Percentiles rank a stretch among this genome's conserved stretches.
Conservation (phyloP, 306 rosid species). For the Canavalia gladiata region DNA sequence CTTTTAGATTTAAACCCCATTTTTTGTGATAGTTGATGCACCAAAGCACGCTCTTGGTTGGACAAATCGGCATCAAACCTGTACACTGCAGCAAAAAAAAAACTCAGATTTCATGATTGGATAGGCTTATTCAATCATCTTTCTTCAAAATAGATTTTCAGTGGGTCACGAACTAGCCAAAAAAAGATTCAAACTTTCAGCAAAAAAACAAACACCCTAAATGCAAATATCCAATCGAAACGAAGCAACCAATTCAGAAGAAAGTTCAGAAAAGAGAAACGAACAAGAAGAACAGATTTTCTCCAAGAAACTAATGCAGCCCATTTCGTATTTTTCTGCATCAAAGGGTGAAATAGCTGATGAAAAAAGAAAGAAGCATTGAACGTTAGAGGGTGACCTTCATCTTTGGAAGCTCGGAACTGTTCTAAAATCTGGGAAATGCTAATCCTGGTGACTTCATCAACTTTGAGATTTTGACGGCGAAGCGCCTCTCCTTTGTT, state of each 20-base stretch:
- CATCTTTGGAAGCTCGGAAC: conserved; percentile 58
- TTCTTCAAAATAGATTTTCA: neutral
- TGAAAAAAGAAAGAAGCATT: neutral
- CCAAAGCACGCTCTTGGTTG: conserved; percentile 66
- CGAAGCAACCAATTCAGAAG: neutral
- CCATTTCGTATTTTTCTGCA: neutral
- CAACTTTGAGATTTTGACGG: conserved; percentile 37
- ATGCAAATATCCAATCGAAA: conserved; percentile 34
- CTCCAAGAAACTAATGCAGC: neutral
- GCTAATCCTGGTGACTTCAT: conserved; percentile 50
- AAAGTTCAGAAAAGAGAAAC: neutral
- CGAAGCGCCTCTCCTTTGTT: conserved; percentile 30
- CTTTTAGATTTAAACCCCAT: conserved; percentile 82
- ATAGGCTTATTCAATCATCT: conserved; percentile 6
- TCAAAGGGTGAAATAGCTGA: conserved; percentile 11
- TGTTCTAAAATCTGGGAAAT: conserved; percentile 44
- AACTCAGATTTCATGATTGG: conserved; percentile 34
- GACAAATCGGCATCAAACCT: conserved; percentile 64
- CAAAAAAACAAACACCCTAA: conserved; percentile 2
- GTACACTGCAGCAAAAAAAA: conserved; percentile 61
- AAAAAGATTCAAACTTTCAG: neutral
- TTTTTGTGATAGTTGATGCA: conserved; percentile 62
- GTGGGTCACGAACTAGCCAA: neutral
- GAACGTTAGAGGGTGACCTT: conserved; percentile 51
- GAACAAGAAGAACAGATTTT: neutral